phyloP scores from a whole-genome alignment of 2,329 filamentous ascomycete genomes.

The Tolypocladium tropicale region DNA sequence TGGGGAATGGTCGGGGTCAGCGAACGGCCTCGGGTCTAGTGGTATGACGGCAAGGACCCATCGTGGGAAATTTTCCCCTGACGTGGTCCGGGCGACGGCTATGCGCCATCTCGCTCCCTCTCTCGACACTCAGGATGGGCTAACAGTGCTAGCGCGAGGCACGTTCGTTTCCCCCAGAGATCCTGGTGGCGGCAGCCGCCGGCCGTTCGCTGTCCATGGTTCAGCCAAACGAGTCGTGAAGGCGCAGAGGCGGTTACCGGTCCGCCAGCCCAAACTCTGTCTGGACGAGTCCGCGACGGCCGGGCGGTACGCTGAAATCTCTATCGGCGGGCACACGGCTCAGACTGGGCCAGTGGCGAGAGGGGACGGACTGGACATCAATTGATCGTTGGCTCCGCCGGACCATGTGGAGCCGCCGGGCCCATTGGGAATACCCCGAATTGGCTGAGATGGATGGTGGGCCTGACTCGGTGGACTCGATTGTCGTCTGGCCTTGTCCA shows the following conservation, averaged over 20 bases:
- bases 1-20: neutral
- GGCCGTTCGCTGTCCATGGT: neutral
- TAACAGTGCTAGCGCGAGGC: slow-evolving; percentile 3
- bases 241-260: neutral
- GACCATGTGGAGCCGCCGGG: neutral
- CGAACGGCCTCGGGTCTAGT: slow-evolving; percentile 3
- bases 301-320: neutral
- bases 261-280: neutral
- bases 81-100: slow-evolving; percentile 1
- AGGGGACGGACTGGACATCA: too few relatives aligned
- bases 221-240: neutral
- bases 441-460: neutral
- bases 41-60: slow-evolving; percentile 7
- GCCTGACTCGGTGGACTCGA: slow-evolving; percentile 1
- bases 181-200: neutral
- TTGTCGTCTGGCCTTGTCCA: neutral
- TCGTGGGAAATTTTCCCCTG: slow-evolving; percentile 9
- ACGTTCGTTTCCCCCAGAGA: neutral
- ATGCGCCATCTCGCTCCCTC: neutral
- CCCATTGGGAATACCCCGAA: neutral
- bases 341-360: neutral
- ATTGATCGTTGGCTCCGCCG: neutral
- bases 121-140: neutral
- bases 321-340: neutral
- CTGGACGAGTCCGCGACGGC: neutral